phyloP scores from a whole-genome alignment of 176 grass and related monocot genomes.

The Musa schizocarpa region DNA sequence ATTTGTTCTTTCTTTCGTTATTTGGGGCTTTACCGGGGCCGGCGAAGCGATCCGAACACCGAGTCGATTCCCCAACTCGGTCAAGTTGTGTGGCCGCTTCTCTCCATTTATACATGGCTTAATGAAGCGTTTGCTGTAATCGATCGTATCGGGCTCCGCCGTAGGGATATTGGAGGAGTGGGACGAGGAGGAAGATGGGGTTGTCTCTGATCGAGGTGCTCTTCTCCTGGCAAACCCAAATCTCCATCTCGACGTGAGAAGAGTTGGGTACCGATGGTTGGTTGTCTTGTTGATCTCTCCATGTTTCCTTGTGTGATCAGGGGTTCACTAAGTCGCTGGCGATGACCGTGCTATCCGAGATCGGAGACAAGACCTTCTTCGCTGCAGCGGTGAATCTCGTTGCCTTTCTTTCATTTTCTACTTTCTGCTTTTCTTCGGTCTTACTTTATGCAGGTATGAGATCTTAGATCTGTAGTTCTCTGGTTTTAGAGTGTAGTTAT shows the following conservation, averaged over 20 bases:
- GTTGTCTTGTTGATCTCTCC: not conserved
- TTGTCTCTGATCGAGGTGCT: slow-evolving; percentile 33
- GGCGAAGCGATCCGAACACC: too few species aligned
- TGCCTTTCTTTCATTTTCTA: not conserved
- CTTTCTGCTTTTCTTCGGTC: not conserved
- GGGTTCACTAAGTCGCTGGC: slow-evolving; percentile 95
- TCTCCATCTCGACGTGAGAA: not conserved
- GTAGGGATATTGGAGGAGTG: not conserved
- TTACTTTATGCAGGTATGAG: not conserved
- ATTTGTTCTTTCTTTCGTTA: too few species aligned
- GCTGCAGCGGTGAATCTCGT: slow-evolving; percentile 59
- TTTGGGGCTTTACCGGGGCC: too few species aligned
- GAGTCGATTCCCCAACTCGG: too few species aligned
- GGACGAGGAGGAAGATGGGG: slow-evolving; percentile 22
- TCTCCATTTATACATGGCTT: too few species aligned
- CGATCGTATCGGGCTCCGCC: not conserved
- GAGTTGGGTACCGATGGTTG: not conserved
- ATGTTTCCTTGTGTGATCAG: slow-evolving; percentile 26
- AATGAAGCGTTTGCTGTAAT: too few species aligned
- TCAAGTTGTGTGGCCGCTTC: too few species aligned
- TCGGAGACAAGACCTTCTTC: slow-evolving; percentile 99
- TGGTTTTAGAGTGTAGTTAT: not conserved
- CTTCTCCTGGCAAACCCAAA: not conserved
- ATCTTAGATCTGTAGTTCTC: slow-evolving; percentile 3
- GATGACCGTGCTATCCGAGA: slow-evolving; percentile 91